Conservation (phyloP, 2,329 filamentous ascomycete genomes). For the Seiridium unicorne region DNA sequence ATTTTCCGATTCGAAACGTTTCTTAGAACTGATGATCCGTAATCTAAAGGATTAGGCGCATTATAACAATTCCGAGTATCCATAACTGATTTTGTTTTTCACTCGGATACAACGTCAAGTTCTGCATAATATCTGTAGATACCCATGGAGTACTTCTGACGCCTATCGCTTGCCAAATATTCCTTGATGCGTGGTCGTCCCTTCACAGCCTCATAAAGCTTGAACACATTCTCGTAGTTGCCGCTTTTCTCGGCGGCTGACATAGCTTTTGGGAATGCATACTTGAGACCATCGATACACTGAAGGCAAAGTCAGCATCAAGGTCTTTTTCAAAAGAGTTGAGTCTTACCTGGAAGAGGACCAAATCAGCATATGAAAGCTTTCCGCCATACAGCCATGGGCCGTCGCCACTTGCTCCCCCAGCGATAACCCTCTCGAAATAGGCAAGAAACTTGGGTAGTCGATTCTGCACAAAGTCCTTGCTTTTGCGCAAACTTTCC, state of each 20-base stretch:
- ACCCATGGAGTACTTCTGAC: slow-evolving; percentile 60
- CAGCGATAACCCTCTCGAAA: slow-evolving; percentile 64
- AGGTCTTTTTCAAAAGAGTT: not conserved
- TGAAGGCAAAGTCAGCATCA: slow-evolving; percentile 16
- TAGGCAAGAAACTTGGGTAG: slow-evolving; percentile 73
- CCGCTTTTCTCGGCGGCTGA: slow-evolving; percentile 49
- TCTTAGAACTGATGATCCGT: no score
- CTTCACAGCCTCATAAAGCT: slow-evolving; percentile 62
- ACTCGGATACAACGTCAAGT: slow-evolving; percentile 46
- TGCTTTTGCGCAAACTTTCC: slow-evolving; percentile 57
- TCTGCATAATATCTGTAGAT: slow-evolving; percentile 74
- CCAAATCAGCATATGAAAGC: slow-evolving; percentile 71
- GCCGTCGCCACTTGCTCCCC: slow-evolving; percentile 54
- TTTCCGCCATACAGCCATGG: slow-evolving; percentile 65
- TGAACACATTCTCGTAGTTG: slow-evolving; percentile 61
- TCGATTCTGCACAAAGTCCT: slow-evolving; percentile 57
- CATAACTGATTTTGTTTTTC: no score
- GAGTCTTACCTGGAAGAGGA: slow-evolving; percentile 65
- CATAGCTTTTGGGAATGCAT: slow-evolving; percentile 70
- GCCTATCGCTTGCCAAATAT: slow-evolving; percentile 66
- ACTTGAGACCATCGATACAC: slow-evolving; percentile 57
- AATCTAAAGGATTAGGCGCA: no score
- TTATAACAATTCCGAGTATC: no score
- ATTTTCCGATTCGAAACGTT: no score
- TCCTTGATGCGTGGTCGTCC: slow-evolving; percentile 62